Evolutionary conservation across 257 asterid genomes (phyloP).

Genomic region (Verbena officinalis): DNA sequence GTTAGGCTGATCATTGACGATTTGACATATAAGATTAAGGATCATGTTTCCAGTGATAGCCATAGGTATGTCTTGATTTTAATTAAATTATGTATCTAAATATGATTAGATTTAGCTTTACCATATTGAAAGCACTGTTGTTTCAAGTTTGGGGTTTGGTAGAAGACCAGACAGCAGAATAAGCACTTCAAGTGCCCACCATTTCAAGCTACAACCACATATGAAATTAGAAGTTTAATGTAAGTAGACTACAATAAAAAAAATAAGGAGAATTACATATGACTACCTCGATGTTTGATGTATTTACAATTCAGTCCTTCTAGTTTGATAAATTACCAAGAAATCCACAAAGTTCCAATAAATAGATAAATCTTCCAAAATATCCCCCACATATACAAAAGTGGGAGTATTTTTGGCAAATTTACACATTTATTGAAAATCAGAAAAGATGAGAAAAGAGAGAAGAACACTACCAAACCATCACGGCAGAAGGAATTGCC

Average conservation of each 20-base stretch:
- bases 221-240: neutral
- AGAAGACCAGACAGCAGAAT: constrained; percentile 59
- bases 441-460: too few species aligned
- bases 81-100: neutral
- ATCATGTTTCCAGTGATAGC: neutral
- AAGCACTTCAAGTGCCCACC: constrained; percentile 73
- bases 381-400: too few species aligned
- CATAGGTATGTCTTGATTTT: neutral
- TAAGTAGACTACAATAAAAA: neutral
- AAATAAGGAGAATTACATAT: neutral
- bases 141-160: constrained; percentile 66
- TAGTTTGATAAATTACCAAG: too few species aligned
- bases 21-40: neutral
- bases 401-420: too few species aligned
- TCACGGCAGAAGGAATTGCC: constrained; percentile 65
- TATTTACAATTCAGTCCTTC: too few species aligned
- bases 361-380: too few species aligned
- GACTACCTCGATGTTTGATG: too few species aligned
- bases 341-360: too few species aligned
- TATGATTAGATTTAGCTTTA: neutral
- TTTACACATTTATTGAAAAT: too few species aligned
- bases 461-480: constrained; percentile 58
- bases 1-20: constrained; percentile 55
- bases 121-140: constrained; percentile 77
- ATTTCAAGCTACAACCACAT: constrained; percentile 50